These are phyloP conservation scores for Populus davidiana DNA, from an alignment of 345 rosid species.

Conservation along the genomic window DNA sequence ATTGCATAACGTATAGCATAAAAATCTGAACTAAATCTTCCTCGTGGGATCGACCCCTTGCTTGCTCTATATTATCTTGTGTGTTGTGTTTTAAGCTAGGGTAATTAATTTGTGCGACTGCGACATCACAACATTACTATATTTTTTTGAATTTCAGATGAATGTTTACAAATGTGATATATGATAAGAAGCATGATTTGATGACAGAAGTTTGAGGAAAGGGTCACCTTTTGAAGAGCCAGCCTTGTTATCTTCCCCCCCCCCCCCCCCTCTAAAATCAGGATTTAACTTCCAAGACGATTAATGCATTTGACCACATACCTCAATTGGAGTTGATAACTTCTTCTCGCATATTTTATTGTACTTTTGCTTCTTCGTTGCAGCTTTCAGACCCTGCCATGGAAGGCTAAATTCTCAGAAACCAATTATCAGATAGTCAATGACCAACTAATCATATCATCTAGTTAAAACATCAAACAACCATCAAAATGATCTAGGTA, in stretches of 20 bases:
- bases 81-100: no score
- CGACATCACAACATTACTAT: no score
- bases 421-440: neutral
- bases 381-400: constrained; percentile 93
- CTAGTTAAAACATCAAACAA: neutral
- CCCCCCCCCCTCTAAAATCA: neutral
- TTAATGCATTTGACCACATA: constrained; percentile 16
- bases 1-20: no score
- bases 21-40: no score
- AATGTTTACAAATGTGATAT: neutral
- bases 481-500: neutral
- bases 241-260: neutral
- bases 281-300: neutral
- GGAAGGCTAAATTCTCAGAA: constrained; percentile 55
- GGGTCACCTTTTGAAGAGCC: neutral
- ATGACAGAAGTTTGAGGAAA: neutral
- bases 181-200: neutral
- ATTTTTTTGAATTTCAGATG: neutral
- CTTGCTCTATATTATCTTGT: no score
- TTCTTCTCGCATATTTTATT: constrained; percentile 90
- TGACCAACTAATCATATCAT: neutral
- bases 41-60: no score
- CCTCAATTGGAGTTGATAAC: constrained; percentile 91
- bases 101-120: no score
- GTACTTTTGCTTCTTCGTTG: constrained; percentile 84